Evolutionary conservation across 495 filamentous ascomycete species (phyloP).

Genomic region (Geopyxis carbonaria): DNA sequence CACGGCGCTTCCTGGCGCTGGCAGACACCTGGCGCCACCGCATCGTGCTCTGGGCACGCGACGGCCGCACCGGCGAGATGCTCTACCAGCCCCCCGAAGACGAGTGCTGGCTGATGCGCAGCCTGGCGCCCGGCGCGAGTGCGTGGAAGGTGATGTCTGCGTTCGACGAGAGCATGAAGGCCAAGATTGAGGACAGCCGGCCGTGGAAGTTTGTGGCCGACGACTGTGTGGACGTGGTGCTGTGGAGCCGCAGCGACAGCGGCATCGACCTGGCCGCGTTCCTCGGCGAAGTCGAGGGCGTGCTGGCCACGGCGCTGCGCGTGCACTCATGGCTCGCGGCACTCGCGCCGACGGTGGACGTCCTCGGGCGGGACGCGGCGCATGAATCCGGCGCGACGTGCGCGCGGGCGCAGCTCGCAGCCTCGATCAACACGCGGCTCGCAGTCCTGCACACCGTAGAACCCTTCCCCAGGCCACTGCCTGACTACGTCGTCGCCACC

Average conservation of each 20-base stretch:
- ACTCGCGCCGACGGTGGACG: too few species aligned
- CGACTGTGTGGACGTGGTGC: slow-evolving; percentile 35
- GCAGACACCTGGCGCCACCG: slow-evolving; percentile 31
- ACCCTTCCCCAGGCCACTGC: too few species aligned
- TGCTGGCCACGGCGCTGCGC: too few species aligned
- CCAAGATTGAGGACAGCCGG: slow-evolving; percentile 27
- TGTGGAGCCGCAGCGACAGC: slow-evolving; percentile 36
- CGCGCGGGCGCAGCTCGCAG: too few species aligned
- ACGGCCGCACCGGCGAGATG: slow-evolving; percentile 34
- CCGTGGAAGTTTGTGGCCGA: slow-evolving; percentile 34
- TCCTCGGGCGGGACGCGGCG: too few species aligned
- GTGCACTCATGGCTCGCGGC: too few species aligned
- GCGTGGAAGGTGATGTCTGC: slow-evolving; percentile 28
- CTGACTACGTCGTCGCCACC: too few species aligned
- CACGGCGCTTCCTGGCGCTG: slow-evolving; percentile 36
- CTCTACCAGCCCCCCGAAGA: slow-evolving; percentile 30
- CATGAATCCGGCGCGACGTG: too few species aligned
- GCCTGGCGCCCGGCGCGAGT: slow-evolving; percentile 30
- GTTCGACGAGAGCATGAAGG: slow-evolving; percentile 30
- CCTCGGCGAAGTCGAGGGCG: too few species aligned
- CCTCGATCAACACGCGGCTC: too few species aligned
- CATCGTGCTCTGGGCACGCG: slow-evolving; percentile 30
- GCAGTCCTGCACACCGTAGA: too few species aligned
- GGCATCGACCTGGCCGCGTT: too few species aligned
- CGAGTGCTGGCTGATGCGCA: slow-evolving; percentile 31